Evolutionary conservation across 805 yeast genomes (phyloP), one percentile per base, ranked within the genome.

Genomic region (Candida nitratophila): DNA sequence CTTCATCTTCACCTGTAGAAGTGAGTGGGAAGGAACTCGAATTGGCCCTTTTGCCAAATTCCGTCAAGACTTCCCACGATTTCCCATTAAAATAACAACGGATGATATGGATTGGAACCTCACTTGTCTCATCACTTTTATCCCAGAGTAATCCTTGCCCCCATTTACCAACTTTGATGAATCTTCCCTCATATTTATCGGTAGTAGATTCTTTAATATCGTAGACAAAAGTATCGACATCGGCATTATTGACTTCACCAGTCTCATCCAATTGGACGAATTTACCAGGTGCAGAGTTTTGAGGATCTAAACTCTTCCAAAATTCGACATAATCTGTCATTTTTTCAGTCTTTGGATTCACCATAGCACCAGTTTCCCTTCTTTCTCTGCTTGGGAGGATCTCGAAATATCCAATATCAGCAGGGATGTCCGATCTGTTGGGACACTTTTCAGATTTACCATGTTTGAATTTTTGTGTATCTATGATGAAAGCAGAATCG

Each of bases 81-180:
- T 41, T 43, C 20, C 47, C 48, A 37, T 50, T 36, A 35, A 37
- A 45, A 34, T 46, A 50, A 27, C 44, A 26, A 19, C 64, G 48
- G 14, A 58, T 41, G 16, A 51, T 48, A 6, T 52, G 45, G 10
- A 57, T 50, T n/a, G 61, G 62, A 10, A 34, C 31, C 4, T 48
- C 51, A 6, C 47, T 52, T 24, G 20, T 42, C 31, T 50, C 50
- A 44, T 66, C 47, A 52, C 29, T 10, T 35, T 51, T 60, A 39
- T 56, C 52, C 64, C 64, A 68, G 3, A 73, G 45, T 1, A 78
- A 46, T 0, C 79, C 83, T 55, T 76, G 80, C 3, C 63, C 53
- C 79, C 80, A 77, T 37, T 68, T 66, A 5, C 80, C 83, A 14
- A 75, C 56, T 30, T 64, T 55, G 6, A 77, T 63, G n/a, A 70